Evolutionary conservation across 176 grass and related monocot species (phyloP).

Genomic region (Phyllostachys edulis): DNA sequence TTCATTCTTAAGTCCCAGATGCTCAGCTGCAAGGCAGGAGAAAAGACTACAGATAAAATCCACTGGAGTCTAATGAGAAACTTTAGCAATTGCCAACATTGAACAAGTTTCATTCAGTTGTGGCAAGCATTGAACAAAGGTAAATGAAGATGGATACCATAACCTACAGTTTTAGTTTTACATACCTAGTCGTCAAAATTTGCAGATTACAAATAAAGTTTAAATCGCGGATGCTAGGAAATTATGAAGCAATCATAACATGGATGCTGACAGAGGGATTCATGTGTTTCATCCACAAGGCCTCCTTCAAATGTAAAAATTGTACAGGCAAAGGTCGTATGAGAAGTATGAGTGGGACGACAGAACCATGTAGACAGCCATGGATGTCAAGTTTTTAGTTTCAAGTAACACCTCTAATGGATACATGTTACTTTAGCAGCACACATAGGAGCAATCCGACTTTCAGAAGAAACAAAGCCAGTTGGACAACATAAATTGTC

Average conservation of each 20-base stretch:
- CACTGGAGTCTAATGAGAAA: constrained; percentile 65
- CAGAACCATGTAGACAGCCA: neutral
- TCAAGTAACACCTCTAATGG: neutral
- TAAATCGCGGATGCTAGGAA: neutral
- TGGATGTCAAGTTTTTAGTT: constrained; percentile 1
- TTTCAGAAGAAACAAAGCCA: neutral
- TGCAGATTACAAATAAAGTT: neutral
- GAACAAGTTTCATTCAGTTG: constrained; percentile 53
- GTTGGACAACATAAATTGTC: neutral
- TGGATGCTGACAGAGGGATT: neutral
- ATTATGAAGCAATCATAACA: neutral
- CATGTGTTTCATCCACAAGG: neutral
- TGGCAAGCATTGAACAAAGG: constrained; percentile 51
- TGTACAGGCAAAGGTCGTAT: neutral
- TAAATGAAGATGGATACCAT: constrained; percentile 85
- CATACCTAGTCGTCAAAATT: constrained; percentile 16
- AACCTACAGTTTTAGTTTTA: constrained; percentile 52
- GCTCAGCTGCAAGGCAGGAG: constrained; percentile 61
- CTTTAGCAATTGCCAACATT: constrained; percentile 76
- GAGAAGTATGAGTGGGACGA: neutral
- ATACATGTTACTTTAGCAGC: neutral
- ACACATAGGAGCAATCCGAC: constrained; percentile 2
- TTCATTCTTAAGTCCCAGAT: constrained; percentile 89
- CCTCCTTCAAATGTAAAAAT: constrained; percentile 14
- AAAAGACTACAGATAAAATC: constrained; percentile 2